Evolutionary conservation across 495 filamentous ascomycete genomes (phyloP).

Genomic region (Penicillium cosmopolitanum): DNA sequence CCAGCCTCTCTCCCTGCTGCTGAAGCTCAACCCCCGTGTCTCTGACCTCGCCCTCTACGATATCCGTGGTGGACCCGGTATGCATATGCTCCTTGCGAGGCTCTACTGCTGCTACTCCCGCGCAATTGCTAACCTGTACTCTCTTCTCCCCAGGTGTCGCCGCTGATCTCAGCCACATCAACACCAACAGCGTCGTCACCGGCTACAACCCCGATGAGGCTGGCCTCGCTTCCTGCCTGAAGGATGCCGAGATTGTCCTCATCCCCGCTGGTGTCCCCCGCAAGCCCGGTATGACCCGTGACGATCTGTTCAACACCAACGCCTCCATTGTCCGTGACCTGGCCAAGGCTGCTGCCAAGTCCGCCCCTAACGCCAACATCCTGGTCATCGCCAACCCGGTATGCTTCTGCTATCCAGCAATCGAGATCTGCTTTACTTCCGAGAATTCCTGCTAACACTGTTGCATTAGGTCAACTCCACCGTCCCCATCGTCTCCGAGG

Average conservation of each 20-base stretch:
- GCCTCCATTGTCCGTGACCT: constrained; percentile 98
- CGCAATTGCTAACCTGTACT: background rate
- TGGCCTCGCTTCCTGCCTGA: constrained; percentile 76
- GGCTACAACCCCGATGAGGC: constrained; percentile 80
- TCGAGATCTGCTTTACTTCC: background rate
- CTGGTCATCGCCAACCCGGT: constrained; percentile 98
- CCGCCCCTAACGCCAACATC: constrained; percentile 89
- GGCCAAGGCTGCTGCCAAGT: constrained; percentile 90
- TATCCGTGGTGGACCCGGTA: constrained; percentile 92
- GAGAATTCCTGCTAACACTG: background rate
- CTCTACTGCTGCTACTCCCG: background rate
- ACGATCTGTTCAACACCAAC: constrained; percentile 99
- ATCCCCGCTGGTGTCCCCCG: constrained; percentile 98
- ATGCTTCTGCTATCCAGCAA: constrained; percentile 24
- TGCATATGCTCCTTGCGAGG: constrained; percentile 25
- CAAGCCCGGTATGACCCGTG: constrained; percentile 99
- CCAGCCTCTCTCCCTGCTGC: constrained; percentile 93
- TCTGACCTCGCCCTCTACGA: constrained; percentile 95
- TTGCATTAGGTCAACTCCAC: constrained; percentile 81
- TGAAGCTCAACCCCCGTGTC: constrained; percentile 97
- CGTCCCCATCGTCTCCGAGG: constrained; percentile 94
- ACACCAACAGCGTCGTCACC: constrained; percentile 93
- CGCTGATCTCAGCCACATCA: constrained; percentile 96
- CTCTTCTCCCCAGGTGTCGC: constrained; percentile 73
- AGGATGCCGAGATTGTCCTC: constrained; percentile 88